Evolutionary conservation across 768 basidiomycete species (phyloP).

Genomic region (Chalciporus chontae): DNA sequence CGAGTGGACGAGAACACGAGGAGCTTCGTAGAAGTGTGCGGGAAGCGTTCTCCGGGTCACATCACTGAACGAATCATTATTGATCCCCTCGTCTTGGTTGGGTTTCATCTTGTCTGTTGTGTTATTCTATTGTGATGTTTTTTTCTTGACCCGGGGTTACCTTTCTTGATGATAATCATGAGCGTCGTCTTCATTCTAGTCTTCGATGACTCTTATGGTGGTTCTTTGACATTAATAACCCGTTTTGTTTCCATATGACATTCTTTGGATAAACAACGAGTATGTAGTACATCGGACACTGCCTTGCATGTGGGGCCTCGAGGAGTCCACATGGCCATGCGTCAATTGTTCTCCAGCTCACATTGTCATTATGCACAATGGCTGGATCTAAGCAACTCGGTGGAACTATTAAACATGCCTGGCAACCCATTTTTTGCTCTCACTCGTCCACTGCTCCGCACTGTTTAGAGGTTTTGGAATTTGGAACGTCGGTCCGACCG

Average conservation of each 20-base stretch:
- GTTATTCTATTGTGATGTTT: conserved; percentile 13
- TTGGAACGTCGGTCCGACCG: neutral
- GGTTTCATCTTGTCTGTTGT: conserved; percentile 7
- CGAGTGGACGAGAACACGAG: conserved; percentile 62
- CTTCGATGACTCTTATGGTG: neutral
- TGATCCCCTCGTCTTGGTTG: neutral
- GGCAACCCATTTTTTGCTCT: too few species aligned
- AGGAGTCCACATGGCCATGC: neutral
- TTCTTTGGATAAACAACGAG: neutral
- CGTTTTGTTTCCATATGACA: neutral
- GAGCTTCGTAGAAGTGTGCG: conserved; percentile 79
- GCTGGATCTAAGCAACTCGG: neutral
- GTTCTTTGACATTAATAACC: neutral
- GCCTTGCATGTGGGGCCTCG: neutral
- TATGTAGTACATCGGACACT: neutral
- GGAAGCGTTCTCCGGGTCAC: conserved; percentile 72
- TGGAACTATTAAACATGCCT: neutral
- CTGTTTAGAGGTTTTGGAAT: neutral
- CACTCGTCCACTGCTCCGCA: neutral
- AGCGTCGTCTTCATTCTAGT: neutral
- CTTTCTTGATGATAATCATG: conserved; percentile 4
- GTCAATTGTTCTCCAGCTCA: neutral
- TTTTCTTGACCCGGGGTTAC: neutral
- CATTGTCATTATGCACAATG: too few species aligned
- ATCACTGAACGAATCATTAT: conserved; percentile 27